phyloP scores from a whole-genome alignment of 768 basidiomycete genomes.

The Boletus rex-veris region DNA sequence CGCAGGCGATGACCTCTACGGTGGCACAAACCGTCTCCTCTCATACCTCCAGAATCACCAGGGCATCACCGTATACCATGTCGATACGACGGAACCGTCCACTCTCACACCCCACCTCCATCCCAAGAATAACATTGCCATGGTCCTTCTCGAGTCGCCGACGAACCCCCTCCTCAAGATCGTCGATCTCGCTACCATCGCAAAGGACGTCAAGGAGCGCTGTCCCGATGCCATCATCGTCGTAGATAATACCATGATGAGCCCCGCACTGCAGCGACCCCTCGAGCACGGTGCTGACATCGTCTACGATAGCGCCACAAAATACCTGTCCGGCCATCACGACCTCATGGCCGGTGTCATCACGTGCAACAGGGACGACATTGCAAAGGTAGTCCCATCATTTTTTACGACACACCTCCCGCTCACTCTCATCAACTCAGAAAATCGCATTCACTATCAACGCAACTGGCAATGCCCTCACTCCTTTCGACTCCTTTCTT shows the following conservation, averaged over 20 bases:
- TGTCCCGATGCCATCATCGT: conserved; percentile 80
- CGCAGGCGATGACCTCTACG: conserved; percentile 96
- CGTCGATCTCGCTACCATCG: conserved; percentile 82
- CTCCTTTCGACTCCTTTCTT: conserved; percentile 95
- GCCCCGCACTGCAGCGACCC: conserved; percentile 93
- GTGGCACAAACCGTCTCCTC: conserved; percentile 94
- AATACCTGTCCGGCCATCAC: conserved; percentile 97
- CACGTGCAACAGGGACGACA: conserved; percentile 85
- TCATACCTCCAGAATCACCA: conserved; percentile 84
- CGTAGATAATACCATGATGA: conserved; percentile 99
- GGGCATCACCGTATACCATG: conserved; percentile 87
- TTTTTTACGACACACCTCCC: background rate
- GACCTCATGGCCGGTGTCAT: conserved; percentile 99
- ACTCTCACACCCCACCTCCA: conserved; percentile 61
- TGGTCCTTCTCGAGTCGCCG: conserved; percentile 96
- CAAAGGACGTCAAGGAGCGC: conserved; percentile 76
- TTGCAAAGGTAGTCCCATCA: conserved; percentile 61
- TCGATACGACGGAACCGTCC: conserved; percentile 81
- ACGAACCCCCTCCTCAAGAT: conserved; percentile 98
- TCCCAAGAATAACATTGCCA: conserved; percentile 67
- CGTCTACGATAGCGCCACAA: conserved; percentile 97
- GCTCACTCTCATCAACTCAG: conserved; percentile 36
- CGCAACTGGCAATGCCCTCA: conserved; percentile 87
- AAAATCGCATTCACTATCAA: conserved; percentile 91
- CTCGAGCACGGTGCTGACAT: conserved; percentile 95